Evolutionary conservation across 2,329 filamentous ascomycete genomes (phyloP).

Genomic region (Decorospora gaudefroyi): DNA sequence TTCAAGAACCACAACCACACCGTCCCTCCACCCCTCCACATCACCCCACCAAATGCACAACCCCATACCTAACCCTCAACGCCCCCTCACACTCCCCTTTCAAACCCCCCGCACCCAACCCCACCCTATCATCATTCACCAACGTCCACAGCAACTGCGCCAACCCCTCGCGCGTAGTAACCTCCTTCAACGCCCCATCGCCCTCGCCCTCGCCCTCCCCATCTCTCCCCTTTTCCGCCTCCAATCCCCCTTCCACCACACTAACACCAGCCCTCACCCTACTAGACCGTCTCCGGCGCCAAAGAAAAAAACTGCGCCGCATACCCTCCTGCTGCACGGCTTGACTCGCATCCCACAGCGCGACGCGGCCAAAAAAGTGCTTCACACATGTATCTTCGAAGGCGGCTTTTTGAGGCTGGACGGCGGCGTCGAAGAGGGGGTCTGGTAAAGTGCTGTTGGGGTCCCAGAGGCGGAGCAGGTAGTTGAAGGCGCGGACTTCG

Average conservation of each 20-base stretch:
- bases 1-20: background rate
- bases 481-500: slow-evolving; percentile 30
- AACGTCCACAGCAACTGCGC: slow-evolving; percentile 35
- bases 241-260: slow-evolving; percentile 13
- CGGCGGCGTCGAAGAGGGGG: slow-evolving; percentile 21
- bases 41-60: slow-evolving; percentile 6
- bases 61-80: slow-evolving; percentile 27
- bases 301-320: slow-evolving; percentile 5
- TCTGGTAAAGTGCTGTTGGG: slow-evolving; percentile 14
- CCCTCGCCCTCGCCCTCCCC: slow-evolving; percentile 15
- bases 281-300: slow-evolving; percentile 7
- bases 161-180: slow-evolving; percentile 30
- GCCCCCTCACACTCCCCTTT: slow-evolving; percentile 22
- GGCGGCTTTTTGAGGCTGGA: slow-evolving; percentile 9
- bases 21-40: background rate
- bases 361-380: slow-evolving; percentile 30
- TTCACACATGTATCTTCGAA: slow-evolving; percentile 29
- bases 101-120: slow-evolving; percentile 17
- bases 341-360: slow-evolving; percentile 26
- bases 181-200: slow-evolving; percentile 25
- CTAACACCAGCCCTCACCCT: slow-evolving; percentile 9
- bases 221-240: slow-evolving; percentile 19
- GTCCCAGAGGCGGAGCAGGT: slow-evolving; percentile 31
- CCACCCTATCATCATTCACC: slow-evolving; percentile 20
- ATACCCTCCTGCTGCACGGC: slow-evolving; percentile 11